phyloP scores from a whole-genome alignment of 805 yeast species.

The Wickerhamomyces queroliae region DNA sequence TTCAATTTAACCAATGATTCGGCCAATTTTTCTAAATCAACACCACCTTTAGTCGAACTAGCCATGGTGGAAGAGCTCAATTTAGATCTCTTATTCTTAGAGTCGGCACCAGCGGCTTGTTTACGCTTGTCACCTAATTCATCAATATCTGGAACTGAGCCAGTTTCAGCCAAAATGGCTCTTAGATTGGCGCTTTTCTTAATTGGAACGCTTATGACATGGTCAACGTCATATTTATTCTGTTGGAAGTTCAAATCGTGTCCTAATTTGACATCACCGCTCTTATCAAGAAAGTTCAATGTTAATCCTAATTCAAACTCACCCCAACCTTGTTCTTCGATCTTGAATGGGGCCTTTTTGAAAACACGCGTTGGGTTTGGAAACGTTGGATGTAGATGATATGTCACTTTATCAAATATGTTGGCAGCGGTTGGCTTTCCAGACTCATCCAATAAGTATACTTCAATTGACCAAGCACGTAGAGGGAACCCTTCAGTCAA shows the following conservation, averaged over 20 bases:
- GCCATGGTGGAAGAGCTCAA: conserved; percentile 18
- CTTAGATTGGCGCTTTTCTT: conserved; percentile 64
- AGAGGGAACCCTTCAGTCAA: conserved; percentile 89
- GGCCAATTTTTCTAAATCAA: conserved; percentile 88
- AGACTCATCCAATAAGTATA: conserved; percentile 66
- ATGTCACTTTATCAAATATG: conserved; percentile 87
- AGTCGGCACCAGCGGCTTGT: conserved; percentile 8
- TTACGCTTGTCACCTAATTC: conserved; percentile 33
- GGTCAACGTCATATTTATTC: conserved; percentile 74
- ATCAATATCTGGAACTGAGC: conserved; percentile 62
- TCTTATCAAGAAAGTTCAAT: conserved; percentile 72
- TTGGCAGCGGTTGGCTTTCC: conserved; percentile 84
- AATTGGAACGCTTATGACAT: conserved; percentile 68
- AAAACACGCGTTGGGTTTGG: conserved; percentile 79
- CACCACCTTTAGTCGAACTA: conserved; percentile 61
- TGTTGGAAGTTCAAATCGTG: conserved; percentile 87
- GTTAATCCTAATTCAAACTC: conserved; percentile 87
- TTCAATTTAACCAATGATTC: conserved; percentile 80
- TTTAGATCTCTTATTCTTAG: conserved; percentile 26
- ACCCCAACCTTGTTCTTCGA: conserved; percentile 97
- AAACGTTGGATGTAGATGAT: conserved; percentile 92
- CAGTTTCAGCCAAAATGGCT: conserved; percentile 71
- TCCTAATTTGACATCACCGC: conserved; percentile 79
- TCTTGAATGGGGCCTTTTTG: conserved; percentile 78
- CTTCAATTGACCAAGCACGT: conserved; percentile 87